These are phyloP conservation scores for Ganoderma boninense DNA, from an alignment of 1,284 basidiomycete genomes.

Conservation along the genomic window DNA sequence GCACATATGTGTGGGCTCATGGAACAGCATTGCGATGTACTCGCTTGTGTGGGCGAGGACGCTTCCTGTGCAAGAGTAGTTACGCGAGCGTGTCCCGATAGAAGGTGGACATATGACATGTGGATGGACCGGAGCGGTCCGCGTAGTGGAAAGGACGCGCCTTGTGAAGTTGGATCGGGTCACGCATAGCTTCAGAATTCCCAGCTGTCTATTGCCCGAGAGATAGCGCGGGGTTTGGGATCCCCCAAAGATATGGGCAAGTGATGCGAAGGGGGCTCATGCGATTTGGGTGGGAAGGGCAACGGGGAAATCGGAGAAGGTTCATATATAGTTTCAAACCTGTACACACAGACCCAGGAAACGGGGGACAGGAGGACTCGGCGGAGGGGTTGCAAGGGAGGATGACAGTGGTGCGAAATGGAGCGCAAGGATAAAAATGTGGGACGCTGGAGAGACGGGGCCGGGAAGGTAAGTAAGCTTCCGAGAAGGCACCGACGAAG, in stretches of 20 bases:
- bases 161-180: not conserved
- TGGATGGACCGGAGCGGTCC: conserved; percentile 14
- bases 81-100: not conserved
- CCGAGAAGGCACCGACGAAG: conserved; percentile 25
- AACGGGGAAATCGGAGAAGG: conserved; percentile 21
- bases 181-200: not conserved
- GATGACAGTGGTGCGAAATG: conserved; percentile 26
- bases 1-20: not conserved
- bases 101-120: conserved; percentile 15
- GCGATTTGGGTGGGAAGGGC: conserved; percentile 17
- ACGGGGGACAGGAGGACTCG: conserved; percentile 14
- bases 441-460: conserved; percentile 20
- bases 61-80: not conserved
- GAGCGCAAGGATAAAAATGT: conserved; percentile 15
- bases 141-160: not conserved
- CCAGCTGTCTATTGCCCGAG: conserved; percentile 1
- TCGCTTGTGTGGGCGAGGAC: not conserved
- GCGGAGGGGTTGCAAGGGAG: conserved; percentile 17
- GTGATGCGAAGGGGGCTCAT: conserved; percentile 3
- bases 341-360: conserved; percentile 11
- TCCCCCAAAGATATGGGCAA: not conserved
- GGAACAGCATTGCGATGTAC: not conserved
- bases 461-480: conserved; percentile 17
- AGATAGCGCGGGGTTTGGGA: not conserved
- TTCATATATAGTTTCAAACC: conserved; percentile 28